A percentile compares a stretch with the other conserved stretches of the same genome.
These are phyloP conservation scores for Metarhizium brunneum DNA, from an alignment of 2,329 filamentous ascomycete species.

Conservation along the genomic window DNA sequence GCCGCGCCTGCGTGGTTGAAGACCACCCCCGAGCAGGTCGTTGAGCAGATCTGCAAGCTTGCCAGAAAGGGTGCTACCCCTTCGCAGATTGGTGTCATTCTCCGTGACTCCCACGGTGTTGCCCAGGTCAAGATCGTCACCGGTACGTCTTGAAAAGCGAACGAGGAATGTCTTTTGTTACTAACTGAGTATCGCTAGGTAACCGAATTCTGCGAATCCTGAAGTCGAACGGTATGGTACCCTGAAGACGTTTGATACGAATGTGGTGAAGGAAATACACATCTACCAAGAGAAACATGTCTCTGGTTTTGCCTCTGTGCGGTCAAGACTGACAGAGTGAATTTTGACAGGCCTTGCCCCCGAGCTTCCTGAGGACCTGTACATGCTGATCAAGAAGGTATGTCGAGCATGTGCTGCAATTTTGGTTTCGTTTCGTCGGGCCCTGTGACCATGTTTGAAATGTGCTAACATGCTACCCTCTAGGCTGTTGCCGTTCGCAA, in stretches of 20 bases:
- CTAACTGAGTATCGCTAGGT: constrained; percentile 50
- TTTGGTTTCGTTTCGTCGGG: neutral
- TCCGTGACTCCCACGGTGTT: constrained; percentile 96
- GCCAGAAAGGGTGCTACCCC: constrained; percentile 98
- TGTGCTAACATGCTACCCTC: constrained; percentile 17
- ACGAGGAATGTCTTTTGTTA: constrained; percentile 5
- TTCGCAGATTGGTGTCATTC: constrained; percentile 97
- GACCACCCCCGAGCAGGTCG: constrained; percentile 96
- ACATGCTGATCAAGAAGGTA: constrained; percentile 99
- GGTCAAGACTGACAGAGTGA: constrained; percentile 94
- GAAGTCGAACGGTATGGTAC: constrained; percentile 85
- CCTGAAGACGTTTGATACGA: constrained; percentile 18
- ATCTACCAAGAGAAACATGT: constrained; percentile 14
- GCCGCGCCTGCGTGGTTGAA: constrained; percentile 91
- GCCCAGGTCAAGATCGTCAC: constrained; percentile 97
- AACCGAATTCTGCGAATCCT: constrained; percentile 99
- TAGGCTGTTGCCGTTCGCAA: constrained; percentile 97
- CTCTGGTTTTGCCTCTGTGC: constrained; percentile 64
- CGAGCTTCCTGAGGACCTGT: constrained; percentile 98
- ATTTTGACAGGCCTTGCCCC: constrained; percentile 87
- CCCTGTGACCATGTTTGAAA: neutral
- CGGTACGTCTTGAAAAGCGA: constrained; percentile 49
- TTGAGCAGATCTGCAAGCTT: constrained; percentile 98
- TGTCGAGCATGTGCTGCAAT: neutral
- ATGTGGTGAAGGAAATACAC: constrained; percentile 17